These are phyloP conservation scores for Lasiosphaeris hirsuta DNA, from an alignment of 495 filamentous ascomycete genomes.

Conservation along the genomic window DNA sequence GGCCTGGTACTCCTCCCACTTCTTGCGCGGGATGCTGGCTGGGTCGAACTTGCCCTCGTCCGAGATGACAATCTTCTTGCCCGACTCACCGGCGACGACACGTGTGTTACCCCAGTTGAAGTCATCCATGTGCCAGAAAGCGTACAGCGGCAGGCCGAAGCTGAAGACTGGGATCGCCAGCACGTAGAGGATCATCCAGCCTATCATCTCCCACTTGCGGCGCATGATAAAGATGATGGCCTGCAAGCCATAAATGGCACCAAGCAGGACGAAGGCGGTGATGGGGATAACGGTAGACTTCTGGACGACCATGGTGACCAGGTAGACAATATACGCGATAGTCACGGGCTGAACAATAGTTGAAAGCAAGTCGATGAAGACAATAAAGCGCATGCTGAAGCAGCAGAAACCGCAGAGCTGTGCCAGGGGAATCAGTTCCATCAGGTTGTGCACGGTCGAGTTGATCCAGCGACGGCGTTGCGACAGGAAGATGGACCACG, in stretches of 20 bases:
- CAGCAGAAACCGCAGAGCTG: slow-evolving; percentile 99
- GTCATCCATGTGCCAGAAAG: slow-evolving; percentile 99
- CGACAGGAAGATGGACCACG: slow-evolving; percentile 90
- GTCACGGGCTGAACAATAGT: slow-evolving; percentile 91
- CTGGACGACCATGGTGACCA: slow-evolving; percentile 68
- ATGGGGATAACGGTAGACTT: slow-evolving; percentile 65
- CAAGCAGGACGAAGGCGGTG: slow-evolving; percentile 84
- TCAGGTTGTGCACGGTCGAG: slow-evolving; percentile 96
- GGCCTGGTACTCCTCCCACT: slow-evolving; percentile 98
- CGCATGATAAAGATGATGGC: slow-evolving; percentile 94
- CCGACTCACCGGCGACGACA: slow-evolving; percentile 94
- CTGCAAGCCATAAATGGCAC: slow-evolving; percentile 92
- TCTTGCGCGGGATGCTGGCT: slow-evolving; percentile 86
- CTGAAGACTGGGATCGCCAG: slow-evolving; percentile 89
- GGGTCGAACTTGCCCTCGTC: slow-evolving; percentile 99
- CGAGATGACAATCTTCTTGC: slow-evolving; percentile 85
- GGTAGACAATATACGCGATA: slow-evolving; percentile 85
- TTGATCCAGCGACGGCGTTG: slow-evolving; percentile 99
- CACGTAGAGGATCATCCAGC: slow-evolving; percentile 98
- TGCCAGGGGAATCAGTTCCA: slow-evolving; percentile 87
- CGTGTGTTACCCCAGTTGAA: slow-evolving; percentile 98
- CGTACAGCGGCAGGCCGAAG: slow-evolving; percentile 85
- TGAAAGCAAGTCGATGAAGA: slow-evolving; percentile 89
- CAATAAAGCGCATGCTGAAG: slow-evolving; percentile 98
- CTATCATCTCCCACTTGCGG: slow-evolving; percentile 98